phyloP scores from a whole-genome alignment of 768 basidiomycete species.

The Rhizopogon roseolus region DNA sequence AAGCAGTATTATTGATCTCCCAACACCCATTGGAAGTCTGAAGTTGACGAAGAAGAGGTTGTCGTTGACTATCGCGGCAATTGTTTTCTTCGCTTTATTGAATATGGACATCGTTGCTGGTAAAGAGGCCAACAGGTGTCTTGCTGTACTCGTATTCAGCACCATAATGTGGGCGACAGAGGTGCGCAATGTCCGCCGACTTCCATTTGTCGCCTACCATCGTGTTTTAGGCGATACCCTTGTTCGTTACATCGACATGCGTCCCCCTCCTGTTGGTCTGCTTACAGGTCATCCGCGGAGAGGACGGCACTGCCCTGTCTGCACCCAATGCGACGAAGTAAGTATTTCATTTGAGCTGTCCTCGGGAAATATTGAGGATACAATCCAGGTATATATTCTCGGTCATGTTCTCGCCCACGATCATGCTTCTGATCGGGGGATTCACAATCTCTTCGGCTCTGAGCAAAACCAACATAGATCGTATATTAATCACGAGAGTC shows the following conservation, averaged over 20 bases:
- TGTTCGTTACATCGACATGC: constrained; percentile 93
- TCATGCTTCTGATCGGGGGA: constrained; percentile 96
- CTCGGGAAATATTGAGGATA: neutral
- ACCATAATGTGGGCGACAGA: constrained; percentile 97
- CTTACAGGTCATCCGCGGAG: constrained; percentile 68
- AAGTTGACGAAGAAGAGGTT: constrained; percentile 60
- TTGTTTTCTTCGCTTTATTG: constrained; percentile 56
- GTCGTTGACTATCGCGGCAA: constrained; percentile 51
- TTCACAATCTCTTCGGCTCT: constrained; percentile 97
- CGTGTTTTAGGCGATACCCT: constrained; percentile 76
- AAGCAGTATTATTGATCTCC: constrained; percentile 34
- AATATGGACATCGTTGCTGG: constrained; percentile 55
- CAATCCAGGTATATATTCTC: constrained; percentile 78
- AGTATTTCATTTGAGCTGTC: constrained; percentile 17
- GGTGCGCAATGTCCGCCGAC: constrained; percentile 38
- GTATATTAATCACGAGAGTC: constrained; percentile 84
- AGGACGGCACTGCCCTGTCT: constrained; percentile 46
- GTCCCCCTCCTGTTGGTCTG: constrained; percentile 87
- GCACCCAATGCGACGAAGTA: constrained; percentile 80
- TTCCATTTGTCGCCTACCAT: neutral
- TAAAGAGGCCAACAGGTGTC: constrained; percentile 78
- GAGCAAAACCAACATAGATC: constrained; percentile 93
- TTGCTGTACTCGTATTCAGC: constrained; percentile 85
- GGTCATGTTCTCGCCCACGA: constrained; percentile 94
- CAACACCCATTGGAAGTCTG: constrained; percentile 64